Evolutionary conservation across 768 basidiomycete species (phyloP), one percentile per base, ranked within the genome.

Genomic region (Tulasnella sp.): DNA sequence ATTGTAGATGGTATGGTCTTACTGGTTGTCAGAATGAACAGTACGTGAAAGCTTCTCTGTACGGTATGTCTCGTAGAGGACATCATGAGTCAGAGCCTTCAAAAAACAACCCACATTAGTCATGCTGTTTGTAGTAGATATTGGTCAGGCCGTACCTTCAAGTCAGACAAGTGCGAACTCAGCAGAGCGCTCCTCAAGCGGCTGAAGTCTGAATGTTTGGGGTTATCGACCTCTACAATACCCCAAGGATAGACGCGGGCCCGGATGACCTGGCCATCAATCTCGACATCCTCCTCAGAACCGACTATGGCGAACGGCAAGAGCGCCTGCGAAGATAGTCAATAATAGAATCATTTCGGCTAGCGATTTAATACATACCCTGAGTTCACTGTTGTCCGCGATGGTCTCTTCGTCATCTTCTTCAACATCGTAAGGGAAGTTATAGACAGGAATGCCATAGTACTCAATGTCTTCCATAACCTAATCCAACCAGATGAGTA

Each of bases 391-490:
- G 69, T 98, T 99, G 65, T 99, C 95, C 61, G 83, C 81, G 54
- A 99, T 88, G 3, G 95, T 99, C 61, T 98, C 95, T 62, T 96
- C 92, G 62, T 99, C 95, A 62, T 99, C 95, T 66, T 99, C 95
- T 66, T 99, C 95, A 5, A 93, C 82, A 59, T 98, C 95, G 64
- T 96, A 99, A 0, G 95, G 95, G 75, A 99, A 99, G 71, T 98
- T 98, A 74, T 98, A 98, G 34, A 98, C 83, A 4, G 95, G 95
- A 59, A 99, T 98, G 58, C 84, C 83, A 62, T 96, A 96, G 71
- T 98, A 77, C 61, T 96, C 93, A 59, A 99, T 99, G 64, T 99
- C 95, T 67, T 99, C 93, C 93, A 98, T 99, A 61, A 99, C 81
- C 91, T 95, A 58, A 12, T 24, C 13, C 20, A 13, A 43, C n/a